phyloP scores from a whole-genome alignment of 2,329 filamentous ascomycete genomes.

The Xylaria sp. region DNA sequence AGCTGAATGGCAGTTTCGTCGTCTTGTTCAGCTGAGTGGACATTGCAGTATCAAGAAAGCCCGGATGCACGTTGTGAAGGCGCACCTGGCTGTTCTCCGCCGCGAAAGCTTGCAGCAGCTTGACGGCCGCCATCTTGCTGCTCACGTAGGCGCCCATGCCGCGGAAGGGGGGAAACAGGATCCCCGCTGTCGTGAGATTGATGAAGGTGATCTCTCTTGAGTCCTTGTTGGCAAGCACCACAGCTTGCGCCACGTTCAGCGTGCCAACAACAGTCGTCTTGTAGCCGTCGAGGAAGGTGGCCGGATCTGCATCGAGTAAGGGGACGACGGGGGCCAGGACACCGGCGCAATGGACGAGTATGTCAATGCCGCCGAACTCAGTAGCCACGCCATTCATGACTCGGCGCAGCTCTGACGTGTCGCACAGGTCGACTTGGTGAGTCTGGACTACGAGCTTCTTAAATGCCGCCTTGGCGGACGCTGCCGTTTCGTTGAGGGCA shows the following conservation, averaged over 20 bases:
- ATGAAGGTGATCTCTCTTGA: conserved; percentile 37
- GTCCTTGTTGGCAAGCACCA: conserved; percentile 37
- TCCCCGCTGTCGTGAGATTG: conserved; percentile 43
- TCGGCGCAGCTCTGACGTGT: conserved; percentile 39
- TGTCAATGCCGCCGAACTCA: conserved; percentile 50
- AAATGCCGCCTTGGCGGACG: conserved; percentile 9
- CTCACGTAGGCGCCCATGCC: conserved; percentile 53
- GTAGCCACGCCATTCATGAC: conserved; percentile 38
- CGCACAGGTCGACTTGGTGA: conserved; percentile 44
- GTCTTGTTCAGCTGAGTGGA: conserved; percentile 25
- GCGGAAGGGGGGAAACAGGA: conserved; percentile 43
- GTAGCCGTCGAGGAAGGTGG: conserved; percentile 50
- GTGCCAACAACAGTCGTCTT: conserved; percentile 49
- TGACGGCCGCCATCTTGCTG: conserved; percentile 55
- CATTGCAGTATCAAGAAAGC: conserved; percentile 47
- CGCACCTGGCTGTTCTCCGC: conserved; percentile 54
- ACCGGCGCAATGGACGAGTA: conserved; percentile 53
- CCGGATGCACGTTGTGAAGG: conserved; percentile 57
- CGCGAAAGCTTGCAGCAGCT: conserved; percentile 55
- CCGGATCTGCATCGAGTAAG: conserved; percentile 39
- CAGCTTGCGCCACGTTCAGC: conserved; percentile 48
- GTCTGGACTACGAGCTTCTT: conserved; percentile 37
- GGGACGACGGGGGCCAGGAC: conserved; percentile 37
- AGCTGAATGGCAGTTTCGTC: conserved; percentile 30
- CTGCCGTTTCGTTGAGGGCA: conserved; percentile 32